Evolutionary conservation across 768 basidiomycete species (phyloP).

Genomic region (Leccinum pellstonianum): DNA sequence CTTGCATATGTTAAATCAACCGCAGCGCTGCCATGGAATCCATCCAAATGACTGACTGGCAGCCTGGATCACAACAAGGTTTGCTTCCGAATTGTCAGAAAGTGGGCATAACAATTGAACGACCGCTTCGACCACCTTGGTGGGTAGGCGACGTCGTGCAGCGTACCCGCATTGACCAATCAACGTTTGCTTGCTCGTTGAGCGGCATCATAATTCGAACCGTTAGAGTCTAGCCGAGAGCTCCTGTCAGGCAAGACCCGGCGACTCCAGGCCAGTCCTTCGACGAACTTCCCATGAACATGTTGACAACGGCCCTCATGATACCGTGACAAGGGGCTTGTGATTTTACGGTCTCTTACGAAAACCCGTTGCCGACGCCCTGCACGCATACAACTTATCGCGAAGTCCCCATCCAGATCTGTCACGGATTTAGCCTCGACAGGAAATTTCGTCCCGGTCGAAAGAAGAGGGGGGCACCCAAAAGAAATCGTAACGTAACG

Average conservation of each 20-base stretch:
- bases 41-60: neutral
- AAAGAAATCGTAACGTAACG: constrained; percentile 25
- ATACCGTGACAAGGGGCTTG: neutral
- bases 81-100: neutral
- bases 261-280: neutral
- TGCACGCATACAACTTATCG: constrained; percentile 20
- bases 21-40: neutral
- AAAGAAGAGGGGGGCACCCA: constrained; percentile 6
- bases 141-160: neutral
- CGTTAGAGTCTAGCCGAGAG: neutral
- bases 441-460: constrained; percentile 14
- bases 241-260: neutral
- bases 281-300: neutral
- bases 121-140: neutral
- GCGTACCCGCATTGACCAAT: neutral
- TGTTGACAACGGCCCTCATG: neutral
- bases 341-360: constrained; percentile 22
- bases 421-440: constrained; percentile 11
- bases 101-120: neutral
- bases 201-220: neutral
- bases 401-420: constrained; percentile 5
- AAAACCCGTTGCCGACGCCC: constrained; percentile 18
- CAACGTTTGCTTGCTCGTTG: neutral
- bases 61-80: neutral
- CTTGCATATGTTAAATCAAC: constrained; percentile 19